A percentile compares a stretch with the other conserved stretches of the same genome.
These are phyloP conservation scores for Ambrosiella beaveri DNA, from an alignment of 2,329 filamentous ascomycete genomes.

Conservation along the genomic window DNA sequence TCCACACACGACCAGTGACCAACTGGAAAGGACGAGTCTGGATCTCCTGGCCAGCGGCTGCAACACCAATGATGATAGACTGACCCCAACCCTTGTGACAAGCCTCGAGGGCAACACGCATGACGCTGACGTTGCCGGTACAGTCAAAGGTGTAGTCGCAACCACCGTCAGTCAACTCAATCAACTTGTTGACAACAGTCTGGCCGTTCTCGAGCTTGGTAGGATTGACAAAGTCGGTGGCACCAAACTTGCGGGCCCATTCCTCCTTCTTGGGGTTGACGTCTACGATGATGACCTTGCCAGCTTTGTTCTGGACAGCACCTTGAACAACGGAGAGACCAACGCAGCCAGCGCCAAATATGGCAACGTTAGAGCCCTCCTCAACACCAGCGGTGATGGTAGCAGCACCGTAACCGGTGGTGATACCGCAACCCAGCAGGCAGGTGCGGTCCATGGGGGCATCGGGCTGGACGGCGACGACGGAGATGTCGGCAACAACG, in stretches of 20 bases:
- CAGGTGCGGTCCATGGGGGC: slow-evolving; percentile 94
- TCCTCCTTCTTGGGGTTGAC: slow-evolving; percentile 81
- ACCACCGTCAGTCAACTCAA: slow-evolving; percentile 95
- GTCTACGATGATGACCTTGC: slow-evolving; percentile 55
- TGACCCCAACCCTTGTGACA: slow-evolving; percentile 99
- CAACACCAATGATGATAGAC: slow-evolving; percentile 95
- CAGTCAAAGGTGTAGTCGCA: slow-evolving; percentile 99
- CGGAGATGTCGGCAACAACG: slow-evolving; percentile 94
- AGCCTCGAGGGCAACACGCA: slow-evolving; percentile 87
- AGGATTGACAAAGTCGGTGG: slow-evolving; percentile 93
- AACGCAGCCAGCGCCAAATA: slow-evolving; percentile 93
- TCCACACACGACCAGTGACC: slow-evolving; percentile 94
- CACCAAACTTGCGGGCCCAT: slow-evolving; percentile 88
- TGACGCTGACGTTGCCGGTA: slow-evolving; percentile 91
- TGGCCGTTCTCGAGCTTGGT: slow-evolving; percentile 51
- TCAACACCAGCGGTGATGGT: slow-evolving; percentile 86
- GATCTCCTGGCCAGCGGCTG: slow-evolving; percentile 91
- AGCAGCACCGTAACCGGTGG: slow-evolving; percentile 91
- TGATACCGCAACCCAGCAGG: slow-evolving; percentile 93
- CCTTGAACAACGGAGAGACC: slow-evolving; percentile 92
- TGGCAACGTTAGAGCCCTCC: slow-evolving; percentile 70
- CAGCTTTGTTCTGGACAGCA: slow-evolving; percentile 66
- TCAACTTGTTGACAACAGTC: slow-evolving; percentile 76
- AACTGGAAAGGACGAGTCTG: slow-evolving; percentile 92
- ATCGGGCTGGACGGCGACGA: slow-evolving; percentile 77